Evolutionary conservation across 1,284 basidiomycete species (phyloP).

Genomic region (Macrocystidia cucumis): DNA sequence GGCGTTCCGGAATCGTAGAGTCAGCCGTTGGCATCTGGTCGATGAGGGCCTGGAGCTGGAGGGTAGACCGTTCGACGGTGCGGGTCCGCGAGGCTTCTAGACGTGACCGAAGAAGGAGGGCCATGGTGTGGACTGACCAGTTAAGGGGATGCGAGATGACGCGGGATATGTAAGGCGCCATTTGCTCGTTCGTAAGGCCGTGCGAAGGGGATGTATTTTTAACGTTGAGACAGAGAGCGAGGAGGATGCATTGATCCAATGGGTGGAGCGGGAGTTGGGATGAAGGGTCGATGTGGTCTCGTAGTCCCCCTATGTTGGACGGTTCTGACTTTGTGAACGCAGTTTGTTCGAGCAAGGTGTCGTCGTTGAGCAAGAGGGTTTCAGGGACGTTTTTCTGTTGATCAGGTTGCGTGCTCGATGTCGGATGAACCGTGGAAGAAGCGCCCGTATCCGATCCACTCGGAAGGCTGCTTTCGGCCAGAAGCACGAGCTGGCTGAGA

Average conservation of each 20-base stretch:
- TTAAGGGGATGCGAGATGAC: conserved; percentile 84
- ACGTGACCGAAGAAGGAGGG: conserved; percentile 82
- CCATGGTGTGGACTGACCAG: conserved; percentile 94
- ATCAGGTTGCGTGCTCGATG: background rate
- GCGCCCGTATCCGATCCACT: conserved; percentile 7
- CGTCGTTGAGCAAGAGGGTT: conserved; percentile 85
- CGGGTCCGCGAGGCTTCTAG: conserved; percentile 82
- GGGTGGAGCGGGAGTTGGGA: conserved; percentile 84
- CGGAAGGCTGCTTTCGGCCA: conserved; percentile 74
- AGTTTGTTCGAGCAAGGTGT: conserved; percentile 93
- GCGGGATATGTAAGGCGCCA: conserved; percentile 83
- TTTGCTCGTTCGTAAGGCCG: conserved; percentile 84
- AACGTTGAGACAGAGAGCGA: conserved; percentile 85
- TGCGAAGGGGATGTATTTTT: conserved; percentile 82
- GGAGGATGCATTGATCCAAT: conserved; percentile 85
- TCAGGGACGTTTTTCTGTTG: conserved; percentile 54
- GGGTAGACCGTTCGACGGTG: conserved; percentile 82
- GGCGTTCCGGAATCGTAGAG: conserved; percentile 59
- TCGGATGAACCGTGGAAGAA: background rate
- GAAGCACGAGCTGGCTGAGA: conserved; percentile 86
- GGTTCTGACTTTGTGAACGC: conserved; percentile 72
- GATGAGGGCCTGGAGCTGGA: conserved; percentile 89
- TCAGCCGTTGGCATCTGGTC: conserved; percentile 93
- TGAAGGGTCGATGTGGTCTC: conserved; percentile 69
- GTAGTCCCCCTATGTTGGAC: conserved; percentile 15